Evolutionary conservation across 2,329 filamentous ascomycete species (phyloP).

Genomic region (Fusarium caatingaense): DNA sequence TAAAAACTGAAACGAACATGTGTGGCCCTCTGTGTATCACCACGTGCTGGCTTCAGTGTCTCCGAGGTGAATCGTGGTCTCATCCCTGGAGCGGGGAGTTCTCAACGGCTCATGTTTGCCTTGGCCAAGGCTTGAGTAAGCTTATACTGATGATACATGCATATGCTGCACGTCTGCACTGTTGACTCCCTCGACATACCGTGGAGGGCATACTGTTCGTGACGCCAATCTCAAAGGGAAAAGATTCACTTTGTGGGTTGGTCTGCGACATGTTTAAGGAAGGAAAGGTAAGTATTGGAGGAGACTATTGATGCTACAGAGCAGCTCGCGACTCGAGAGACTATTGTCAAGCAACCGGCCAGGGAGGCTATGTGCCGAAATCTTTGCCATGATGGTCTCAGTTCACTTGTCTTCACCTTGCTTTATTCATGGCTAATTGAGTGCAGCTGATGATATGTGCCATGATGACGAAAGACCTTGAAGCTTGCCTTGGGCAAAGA

Average conservation of each 20-base stretch:
- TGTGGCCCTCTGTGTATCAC: slow-evolving; percentile 52
- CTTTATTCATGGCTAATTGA: background rate
- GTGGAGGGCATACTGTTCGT: slow-evolving; percentile 48
- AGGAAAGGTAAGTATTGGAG: slow-evolving; percentile 34
- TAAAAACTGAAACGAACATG: slow-evolving; percentile 30
- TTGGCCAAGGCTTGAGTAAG: slow-evolving; percentile 53
- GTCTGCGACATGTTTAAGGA: slow-evolving; percentile 40
- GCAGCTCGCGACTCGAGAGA: background rate
- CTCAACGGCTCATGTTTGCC: slow-evolving; percentile 51
- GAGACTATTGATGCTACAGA: slow-evolving; percentile 43
- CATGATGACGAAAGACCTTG: slow-evolving; percentile 45
- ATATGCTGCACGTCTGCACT: background rate
- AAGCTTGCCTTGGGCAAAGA: background rate
- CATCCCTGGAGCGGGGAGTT: slow-evolving; percentile 54
- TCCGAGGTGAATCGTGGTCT: slow-evolving; percentile 53
- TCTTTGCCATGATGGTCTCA: slow-evolving; percentile 13
- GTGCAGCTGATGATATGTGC: slow-evolving; percentile 41
- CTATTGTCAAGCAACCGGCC: slow-evolving; percentile 42
- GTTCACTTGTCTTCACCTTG: background rate
- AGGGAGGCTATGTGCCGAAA: slow-evolving; percentile 49
- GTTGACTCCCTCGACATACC: slow-evolving; percentile 36
- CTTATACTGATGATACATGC: background rate
- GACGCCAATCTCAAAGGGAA: slow-evolving; percentile 44
- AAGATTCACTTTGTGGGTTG: slow-evolving; percentile 19
- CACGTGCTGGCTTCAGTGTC: slow-evolving; percentile 50